Conservation (phyloP, 176 grass and related monocot genomes). For the Oryza brachyantha region DNA sequence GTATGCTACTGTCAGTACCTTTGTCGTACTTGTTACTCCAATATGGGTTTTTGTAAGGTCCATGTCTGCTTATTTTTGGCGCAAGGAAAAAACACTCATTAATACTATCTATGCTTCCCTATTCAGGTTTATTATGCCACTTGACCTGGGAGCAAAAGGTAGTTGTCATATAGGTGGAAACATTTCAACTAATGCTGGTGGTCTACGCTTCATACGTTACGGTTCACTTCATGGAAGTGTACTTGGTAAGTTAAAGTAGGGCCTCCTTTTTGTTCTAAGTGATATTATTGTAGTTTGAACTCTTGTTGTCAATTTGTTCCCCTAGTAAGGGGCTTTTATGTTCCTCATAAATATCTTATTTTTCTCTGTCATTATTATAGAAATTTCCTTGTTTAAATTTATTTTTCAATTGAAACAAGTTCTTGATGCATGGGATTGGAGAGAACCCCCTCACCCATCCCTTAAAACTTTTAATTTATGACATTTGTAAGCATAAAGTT, state of each 20-base stretch:
- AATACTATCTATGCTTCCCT: constrained; percentile 13
- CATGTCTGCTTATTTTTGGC: background rate
- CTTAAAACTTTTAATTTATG: background rate
- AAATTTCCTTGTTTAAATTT: background rate
- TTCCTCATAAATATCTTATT: background rate
- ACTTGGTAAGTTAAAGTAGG: constrained; percentile 59
- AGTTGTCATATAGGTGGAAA: constrained; percentile 98
- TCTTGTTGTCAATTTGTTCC: constrained; percentile 8
- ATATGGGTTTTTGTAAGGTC: background rate
- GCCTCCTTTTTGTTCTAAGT: background rate
- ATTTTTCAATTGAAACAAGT: background rate
- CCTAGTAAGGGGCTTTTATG: constrained; percentile 1
- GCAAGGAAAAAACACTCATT: background rate
- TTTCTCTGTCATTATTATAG: background rate
- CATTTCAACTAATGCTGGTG: constrained; percentile 95
- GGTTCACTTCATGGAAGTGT: constrained; percentile 96
- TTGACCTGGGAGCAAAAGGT: constrained; percentile 96
- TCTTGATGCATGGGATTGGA: background rate
- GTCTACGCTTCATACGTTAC: constrained; percentile 86
- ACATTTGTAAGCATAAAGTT: constrained; percentile 4
- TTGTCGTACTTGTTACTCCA: background rate
- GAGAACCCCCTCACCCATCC: background rate
- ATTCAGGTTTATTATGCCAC: constrained; percentile 91
- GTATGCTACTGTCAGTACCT: background rate
- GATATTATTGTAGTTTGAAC: background rate